Evolutionary conservation across 768 basidiomycete species (phyloP), one percentile per base, ranked within the genome.

Genomic region (Boletus pseudopeckii): DNA sequence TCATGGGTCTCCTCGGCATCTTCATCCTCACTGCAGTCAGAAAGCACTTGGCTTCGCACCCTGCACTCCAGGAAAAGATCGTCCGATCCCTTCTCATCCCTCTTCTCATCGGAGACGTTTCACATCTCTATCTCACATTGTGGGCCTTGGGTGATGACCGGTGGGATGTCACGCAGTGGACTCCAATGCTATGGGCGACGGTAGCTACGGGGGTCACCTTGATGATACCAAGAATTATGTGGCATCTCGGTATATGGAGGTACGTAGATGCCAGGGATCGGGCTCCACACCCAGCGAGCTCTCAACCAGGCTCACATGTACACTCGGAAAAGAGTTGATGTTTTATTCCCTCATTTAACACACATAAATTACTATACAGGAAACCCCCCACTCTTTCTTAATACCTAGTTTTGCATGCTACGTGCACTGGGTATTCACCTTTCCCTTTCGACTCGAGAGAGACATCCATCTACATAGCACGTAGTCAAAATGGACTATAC

Each of bases 71-170:
- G 71, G 89, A 91, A 67, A 85, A 84, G 67, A 80, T 91, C 20
- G 78, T 84, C 38, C 71, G 72, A 32, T 78, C 85, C 2, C 73
- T 90, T 17, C 73, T 91, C 45, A 79, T 76, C 4, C 88, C 89
- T 9, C 80, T 91, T 9, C 74, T 89, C 36, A 65, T 86, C 30
- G 89, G 86, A 0, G 89, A 91, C 64, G 57, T 87, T 26, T 58
- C 82, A 14, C 89, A 91, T 62, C 65, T 90, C 48, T 77, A 72
- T 46, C 67, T 90, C 43, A 90, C 89, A 0, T 62, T 90, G 7
- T 90, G 86, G 85, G 86, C 86, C 0, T 70, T 90, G 22, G 88
- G 86, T n/a, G 85, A 88, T 37, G 73, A 81, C 50, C 75, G 78
- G 56, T 90, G 85, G 84, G 69, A 81, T 47, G 57, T 88, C 18